Base-by-base conservation (phyloP, 2,329 filamentous ascomycete species). In the Daldinia eschscholtzii region DNA sequence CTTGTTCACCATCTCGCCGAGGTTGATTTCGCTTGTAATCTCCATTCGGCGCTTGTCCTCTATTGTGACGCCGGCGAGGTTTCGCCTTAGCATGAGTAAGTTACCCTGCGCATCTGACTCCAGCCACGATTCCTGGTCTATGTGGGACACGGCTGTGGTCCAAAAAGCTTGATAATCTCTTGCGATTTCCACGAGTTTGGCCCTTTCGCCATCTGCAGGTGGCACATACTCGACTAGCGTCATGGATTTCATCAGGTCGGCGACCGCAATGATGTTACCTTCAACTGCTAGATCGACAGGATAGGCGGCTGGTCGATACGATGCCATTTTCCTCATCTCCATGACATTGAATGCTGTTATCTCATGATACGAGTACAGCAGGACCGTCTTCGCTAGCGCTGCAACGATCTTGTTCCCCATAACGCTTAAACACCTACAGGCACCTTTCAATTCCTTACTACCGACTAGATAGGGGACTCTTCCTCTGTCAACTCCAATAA, bases 1-100 rank as follows among this genome's bases (percentile, higher is more conserved):
- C 35, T 89, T 88, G 77, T 99, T 99, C 62, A 98, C 93, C 87
- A 96, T 93, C 79, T 99, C 95, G 0, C 96, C 94, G 9, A 99
- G 84, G 50, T 91, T 89, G 70, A 98, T 89, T 79, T 98, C 94
- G 67, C 92, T 91, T 0, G 89, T 93, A 4, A 94, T 85, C 46
- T 93, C 87, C 72, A 98, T 81, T 30, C 89, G 85, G 57, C 86
- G 86, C 67, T 86, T 87, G 73, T 97, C 93, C 59, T 96, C 91
- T 1, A 87, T 86, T 0, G 90, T 93, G 0, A 93, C 90, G 0
- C 92, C 93, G 1, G 90, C 85, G 2, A 83, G 76, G 73, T 98
- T 94, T 41, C 90, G 88, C 58, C 89, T 85, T n/a, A 98, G 83
- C 2, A 98, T 89, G 61, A 94, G 83, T 2, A 99, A 80, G 73